Evolutionary conservation across 345 rosid species (phyloP), one percentile per base, ranked within the genome.

Genomic region (Limnanthes douglasii): DNA sequence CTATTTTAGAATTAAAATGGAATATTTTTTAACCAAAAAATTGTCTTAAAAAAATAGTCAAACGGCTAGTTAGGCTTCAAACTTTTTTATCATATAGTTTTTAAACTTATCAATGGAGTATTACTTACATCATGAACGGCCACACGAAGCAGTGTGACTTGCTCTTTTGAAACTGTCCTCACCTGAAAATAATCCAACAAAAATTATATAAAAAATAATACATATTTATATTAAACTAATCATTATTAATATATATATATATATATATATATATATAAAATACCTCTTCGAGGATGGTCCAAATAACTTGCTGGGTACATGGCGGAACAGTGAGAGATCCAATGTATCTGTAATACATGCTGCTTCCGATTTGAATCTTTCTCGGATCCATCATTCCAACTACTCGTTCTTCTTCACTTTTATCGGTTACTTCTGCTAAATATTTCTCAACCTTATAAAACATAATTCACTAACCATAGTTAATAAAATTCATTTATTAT

Each of bases 261-360:
- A 13, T 21, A 0, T 2, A 5, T 13, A 0, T 4, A 33, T 18
- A 23, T 18, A 11, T 5, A 15, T 37, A 26, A 34, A 12, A 6
- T 50, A 85, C 90, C 68, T 64, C 51, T 37, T 41, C 49, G 62
- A 60, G 39, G 38, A 81, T 62, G 42, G 48, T 70, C 94, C 94
- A 75, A 35, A 47, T 54, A 39, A 86, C 86, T 43, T 69, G 75
- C 68, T 86, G 69, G 0, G 86, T 65, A 51, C 94, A 86, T 32
- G 94, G 94, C 54, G 96, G 86, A 19, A 65, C 56, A 1, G 96
- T 74, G 31, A 86, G 83, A 1, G 96, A 86, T 23, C 96, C 96
- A 15, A 45, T 31, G 42, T 86, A 81, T 48, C 75, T 72, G 44
- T 69, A 81, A 38, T 67, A 69, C 12, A 41, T 56, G 18, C 41